Conservation (phyloP, 2,329 filamentous ascomycete genomes). For the Aspergillus ochraceus region DNA sequence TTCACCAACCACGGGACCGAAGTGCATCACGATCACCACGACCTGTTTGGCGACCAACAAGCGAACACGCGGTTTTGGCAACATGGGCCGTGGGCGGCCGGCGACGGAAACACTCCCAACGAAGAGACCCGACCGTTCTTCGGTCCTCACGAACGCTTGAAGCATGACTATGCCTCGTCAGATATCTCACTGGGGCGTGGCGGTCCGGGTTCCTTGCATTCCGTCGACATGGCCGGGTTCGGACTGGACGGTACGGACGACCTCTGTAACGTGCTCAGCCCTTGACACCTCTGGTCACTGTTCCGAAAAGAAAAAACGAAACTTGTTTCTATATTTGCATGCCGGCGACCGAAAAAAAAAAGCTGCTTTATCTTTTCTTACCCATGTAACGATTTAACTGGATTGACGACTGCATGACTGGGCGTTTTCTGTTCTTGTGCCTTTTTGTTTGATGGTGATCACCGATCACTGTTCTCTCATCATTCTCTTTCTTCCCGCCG, state of each 20-base stretch:
- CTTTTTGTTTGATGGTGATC: conserved; percentile 5
- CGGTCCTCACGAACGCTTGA: conserved; percentile 44
- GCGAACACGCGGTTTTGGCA: conserved; percentile 47
- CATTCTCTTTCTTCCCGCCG: background rate
- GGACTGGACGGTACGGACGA: conserved; percentile 42
- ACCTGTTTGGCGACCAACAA: conserved; percentile 47
- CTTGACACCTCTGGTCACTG: conserved; percentile 25
- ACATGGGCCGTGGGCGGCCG: conserved; percentile 43
- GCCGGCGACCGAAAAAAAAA: conserved; percentile 19
- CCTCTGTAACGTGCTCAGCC: conserved; percentile 37
- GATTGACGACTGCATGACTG: conserved; percentile 44
- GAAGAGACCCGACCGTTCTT: conserved; percentile 45
- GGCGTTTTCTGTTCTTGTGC: conserved; percentile 33
- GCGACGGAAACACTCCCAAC: conserved; percentile 44
- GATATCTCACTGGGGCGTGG: conserved; percentile 44
- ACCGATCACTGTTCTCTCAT: conserved; percentile 1
- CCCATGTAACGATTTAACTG: conserved; percentile 40
- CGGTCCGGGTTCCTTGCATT: conserved; percentile 43
- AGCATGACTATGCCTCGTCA: conserved; percentile 46
- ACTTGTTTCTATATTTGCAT: conserved; percentile 21
- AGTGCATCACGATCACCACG: conserved; percentile 41
- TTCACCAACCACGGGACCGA: conserved; percentile 39
- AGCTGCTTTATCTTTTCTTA: conserved; percentile 30
- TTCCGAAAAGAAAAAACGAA: background rate
- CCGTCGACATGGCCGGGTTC: conserved; percentile 48